Conservation (phyloP, 2,329 filamentous ascomycete species). For the Fusarium globosum region DNA sequence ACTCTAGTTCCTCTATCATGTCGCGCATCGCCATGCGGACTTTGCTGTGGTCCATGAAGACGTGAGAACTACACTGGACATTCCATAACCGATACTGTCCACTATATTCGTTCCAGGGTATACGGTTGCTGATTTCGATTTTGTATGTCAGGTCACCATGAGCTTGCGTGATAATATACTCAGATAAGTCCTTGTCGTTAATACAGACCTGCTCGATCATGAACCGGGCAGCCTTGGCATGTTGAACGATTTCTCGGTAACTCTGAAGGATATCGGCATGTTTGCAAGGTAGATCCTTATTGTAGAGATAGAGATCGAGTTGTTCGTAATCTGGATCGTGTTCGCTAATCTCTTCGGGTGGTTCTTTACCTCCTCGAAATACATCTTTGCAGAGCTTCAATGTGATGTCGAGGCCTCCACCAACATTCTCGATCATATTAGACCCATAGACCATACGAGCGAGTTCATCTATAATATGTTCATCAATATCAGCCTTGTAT, state of each 20-base stretch:
- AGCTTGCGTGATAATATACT: slow-evolving; percentile 39
- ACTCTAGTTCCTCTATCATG: neutral
- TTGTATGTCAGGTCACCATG: slow-evolving; percentile 37
- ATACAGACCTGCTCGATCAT: slow-evolving; percentile 24
- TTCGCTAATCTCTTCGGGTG: neutral
- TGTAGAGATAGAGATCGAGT: neutral
- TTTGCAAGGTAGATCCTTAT: neutral
- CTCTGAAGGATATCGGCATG: neutral
- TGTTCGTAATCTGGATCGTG: neutral
- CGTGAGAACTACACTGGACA: slow-evolving; percentile 12
- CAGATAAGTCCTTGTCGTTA: slow-evolving; percentile 15
- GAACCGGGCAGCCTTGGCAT: slow-evolving; percentile 25
- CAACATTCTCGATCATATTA: slow-evolving; percentile 23
- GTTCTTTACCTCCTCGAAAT: neutral
- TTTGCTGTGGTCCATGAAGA: neutral
- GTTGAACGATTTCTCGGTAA: slow-evolving; percentile 25
- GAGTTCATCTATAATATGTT: neutral
- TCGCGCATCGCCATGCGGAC: neutral
- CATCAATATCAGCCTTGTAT: neutral
- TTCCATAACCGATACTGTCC: slow-evolving; percentile 43
- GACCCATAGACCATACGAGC: slow-evolving; percentile 11
- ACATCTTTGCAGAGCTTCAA: neutral
- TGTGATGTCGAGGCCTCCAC: neutral
- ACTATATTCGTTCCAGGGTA: slow-evolving; percentile 21
- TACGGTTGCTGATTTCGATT: neutral